Percentiles rank a stretch among this genome's conserved stretches.
Conservation (phyloP, 768 basidiomycete genomes). For the Tulasnella sp. region DNA sequence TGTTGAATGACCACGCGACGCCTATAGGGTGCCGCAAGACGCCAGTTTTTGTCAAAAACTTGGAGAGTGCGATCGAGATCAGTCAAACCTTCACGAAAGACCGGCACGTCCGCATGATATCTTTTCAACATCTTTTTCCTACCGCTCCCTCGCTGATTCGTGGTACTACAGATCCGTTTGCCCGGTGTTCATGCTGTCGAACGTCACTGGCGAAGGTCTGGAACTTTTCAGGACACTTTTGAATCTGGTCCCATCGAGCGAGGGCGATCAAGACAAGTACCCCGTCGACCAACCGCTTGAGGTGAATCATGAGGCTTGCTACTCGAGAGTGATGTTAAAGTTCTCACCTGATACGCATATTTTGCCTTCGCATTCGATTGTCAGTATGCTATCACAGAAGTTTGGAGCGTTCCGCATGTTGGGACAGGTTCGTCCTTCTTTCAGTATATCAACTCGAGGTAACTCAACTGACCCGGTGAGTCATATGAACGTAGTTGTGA, state of each 20-base stretch:
- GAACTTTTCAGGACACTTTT: constrained; percentile 81
- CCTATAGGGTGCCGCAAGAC: constrained; percentile 45
- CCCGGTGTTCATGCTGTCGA: constrained; percentile 86
- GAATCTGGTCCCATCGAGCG: constrained; percentile 82
- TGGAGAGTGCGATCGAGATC: constrained; percentile 71
- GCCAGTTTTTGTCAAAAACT: constrained; percentile 74
- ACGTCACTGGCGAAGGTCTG: constrained; percentile 89
- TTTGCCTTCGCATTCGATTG: background rate
- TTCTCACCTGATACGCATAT: constrained; percentile 4
- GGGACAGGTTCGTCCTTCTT: constrained; percentile 5
- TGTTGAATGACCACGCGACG: background rate
- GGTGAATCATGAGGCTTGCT: constrained; percentile 31
- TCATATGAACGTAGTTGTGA: too few species aligned
- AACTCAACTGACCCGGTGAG: too few species aligned
- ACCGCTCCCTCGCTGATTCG: background rate
- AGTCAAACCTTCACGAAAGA: constrained; percentile 65
- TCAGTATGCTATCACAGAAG: constrained; percentile 73
- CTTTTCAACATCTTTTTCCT: background rate
- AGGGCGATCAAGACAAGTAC: constrained; percentile 73
- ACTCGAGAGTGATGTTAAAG: background rate
- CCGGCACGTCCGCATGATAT: constrained; percentile 36
- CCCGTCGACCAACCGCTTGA: constrained; percentile 68
- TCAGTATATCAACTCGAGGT: too few species aligned
- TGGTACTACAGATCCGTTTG: constrained; percentile 41
- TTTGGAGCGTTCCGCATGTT: constrained; percentile 22